A percentile compares a stretch with the other conserved stretches of the same genome.
Evolutionary conservation across 2,329 filamentous ascomycete genomes (phyloP).

Genomic region (Byssothecium circinans): DNA sequence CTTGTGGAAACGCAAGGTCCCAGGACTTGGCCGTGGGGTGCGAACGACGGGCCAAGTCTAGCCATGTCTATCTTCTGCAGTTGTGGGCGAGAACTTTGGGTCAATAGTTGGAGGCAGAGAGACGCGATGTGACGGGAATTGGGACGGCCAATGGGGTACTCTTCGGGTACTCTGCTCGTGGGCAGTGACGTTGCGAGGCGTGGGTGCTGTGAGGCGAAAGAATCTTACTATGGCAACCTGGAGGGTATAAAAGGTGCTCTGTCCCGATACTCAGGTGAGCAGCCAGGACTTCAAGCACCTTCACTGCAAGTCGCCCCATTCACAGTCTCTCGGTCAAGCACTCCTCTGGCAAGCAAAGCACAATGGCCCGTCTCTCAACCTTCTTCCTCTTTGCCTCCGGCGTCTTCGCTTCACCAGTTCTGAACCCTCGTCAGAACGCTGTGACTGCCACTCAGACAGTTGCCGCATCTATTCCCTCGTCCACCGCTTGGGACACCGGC

Average conservation of each 20-base stretch:
- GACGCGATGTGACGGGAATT: no score
- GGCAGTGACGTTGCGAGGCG: no score
- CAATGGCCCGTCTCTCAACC: conserved; percentile 25
- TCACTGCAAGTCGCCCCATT: no score
- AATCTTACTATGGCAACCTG: no score
- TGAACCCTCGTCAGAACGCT: conserved; percentile 21
- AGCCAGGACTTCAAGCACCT: background rate
- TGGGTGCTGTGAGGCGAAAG: no score
- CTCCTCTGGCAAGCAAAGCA: background rate
- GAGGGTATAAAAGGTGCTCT: background rate
- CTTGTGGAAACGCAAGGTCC: background rate
- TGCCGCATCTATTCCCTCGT: conserved; percentile 15
- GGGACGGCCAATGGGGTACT: no score
- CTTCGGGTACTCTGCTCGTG: no score
- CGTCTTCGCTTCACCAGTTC: conserved; percentile 29
- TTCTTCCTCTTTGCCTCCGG: conserved; percentile 30
- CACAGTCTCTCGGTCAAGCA: background rate
- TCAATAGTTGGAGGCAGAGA: background rate
- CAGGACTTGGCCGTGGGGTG: background rate
- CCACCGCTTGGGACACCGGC: conserved; percentile 40
- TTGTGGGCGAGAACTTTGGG: background rate
- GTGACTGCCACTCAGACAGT: conserved; percentile 27
- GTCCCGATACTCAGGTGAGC: background rate
- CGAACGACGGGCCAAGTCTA: background rate
- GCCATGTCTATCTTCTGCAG: background rate